Percentiles rank a stretch among this genome's conserved stretches.
Evolutionary conservation across 176 grass and related monocot genomes (phyloP).

Genomic region (Panicum miliaceum): DNA sequence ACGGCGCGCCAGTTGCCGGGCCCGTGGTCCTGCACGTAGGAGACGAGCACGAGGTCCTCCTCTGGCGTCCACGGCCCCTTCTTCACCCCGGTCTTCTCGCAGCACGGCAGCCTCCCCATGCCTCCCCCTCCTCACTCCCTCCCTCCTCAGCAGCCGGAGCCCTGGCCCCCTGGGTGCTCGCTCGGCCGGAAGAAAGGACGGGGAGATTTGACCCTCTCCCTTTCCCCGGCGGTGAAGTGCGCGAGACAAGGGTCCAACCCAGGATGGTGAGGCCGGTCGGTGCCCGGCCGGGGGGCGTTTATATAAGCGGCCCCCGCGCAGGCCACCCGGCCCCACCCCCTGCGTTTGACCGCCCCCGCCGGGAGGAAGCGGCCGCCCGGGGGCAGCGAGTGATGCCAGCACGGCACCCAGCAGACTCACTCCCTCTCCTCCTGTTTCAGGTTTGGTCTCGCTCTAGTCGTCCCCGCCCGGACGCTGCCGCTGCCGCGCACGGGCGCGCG

Average conservation of each 20-base stretch:
- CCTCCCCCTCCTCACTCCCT: not conserved
- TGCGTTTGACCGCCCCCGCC: not conserved
- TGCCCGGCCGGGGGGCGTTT: not conserved
- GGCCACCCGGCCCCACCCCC: not conserved
- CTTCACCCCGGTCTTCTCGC: slow-evolving; percentile 67
- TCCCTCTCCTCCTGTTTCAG: too few relatives aligned
- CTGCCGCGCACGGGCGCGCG: not conserved
- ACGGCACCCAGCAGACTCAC: not conserved
- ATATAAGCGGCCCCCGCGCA: slow-evolving; percentile 26
- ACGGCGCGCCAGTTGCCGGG: slow-evolving; percentile 79
- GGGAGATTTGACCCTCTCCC: slow-evolving; percentile 3
- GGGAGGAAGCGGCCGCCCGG: not conserved
- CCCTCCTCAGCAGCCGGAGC: not conserved
- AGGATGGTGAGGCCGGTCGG: slow-evolving; percentile 36
- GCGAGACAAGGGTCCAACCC: slow-evolving; percentile 44
- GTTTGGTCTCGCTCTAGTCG: too few relatives aligned
- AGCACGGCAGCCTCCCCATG: slow-evolving; percentile 77
- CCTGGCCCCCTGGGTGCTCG: not conserved
- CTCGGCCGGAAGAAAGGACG: not conserved
- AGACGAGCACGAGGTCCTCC: slow-evolving; percentile 80
- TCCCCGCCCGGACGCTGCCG: too few relatives aligned
- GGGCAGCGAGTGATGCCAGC: not conserved
- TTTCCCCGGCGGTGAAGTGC: not conserved
- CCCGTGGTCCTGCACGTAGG: slow-evolving; percentile 72
- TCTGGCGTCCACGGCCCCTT: slow-evolving; percentile 87